A percentile compares a stretch with the other conserved stretches of the same genome.
Conservation (phyloP, 495 filamentous ascomycete genomes). For the Immersiella caudata region DNA sequence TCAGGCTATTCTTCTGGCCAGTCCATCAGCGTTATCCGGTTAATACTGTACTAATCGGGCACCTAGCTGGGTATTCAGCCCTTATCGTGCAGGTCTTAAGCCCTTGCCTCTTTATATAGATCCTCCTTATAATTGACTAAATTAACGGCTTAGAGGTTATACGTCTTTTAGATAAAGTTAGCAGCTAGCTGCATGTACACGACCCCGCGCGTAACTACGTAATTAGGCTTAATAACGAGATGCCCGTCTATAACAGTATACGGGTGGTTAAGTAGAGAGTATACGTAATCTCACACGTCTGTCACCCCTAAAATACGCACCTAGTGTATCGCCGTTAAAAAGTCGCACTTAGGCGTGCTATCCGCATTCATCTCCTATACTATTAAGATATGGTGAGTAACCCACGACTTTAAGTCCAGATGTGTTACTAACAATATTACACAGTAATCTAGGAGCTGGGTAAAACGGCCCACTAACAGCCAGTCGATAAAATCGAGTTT, state of each 20-base stretch:
- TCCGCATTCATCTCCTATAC: slow-evolving; percentile 22
- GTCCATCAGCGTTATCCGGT: slow-evolving; percentile 24
- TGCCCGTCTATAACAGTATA: slow-evolving; percentile 14
- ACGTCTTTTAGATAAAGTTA: slow-evolving; percentile 21
- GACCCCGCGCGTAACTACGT: slow-evolving; percentile 25
- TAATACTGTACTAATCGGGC: slow-evolving; percentile 28
- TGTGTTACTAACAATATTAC: slow-evolving; percentile 25
- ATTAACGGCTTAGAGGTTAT: slow-evolving; percentile 17
- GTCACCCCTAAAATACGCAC: slow-evolving; percentile 26
- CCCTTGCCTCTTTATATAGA: slow-evolving; percentile 3
- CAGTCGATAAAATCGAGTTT: slow-evolving; percentile 23
- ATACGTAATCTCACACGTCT: slow-evolving; percentile 24
- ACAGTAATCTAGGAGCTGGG: slow-evolving; percentile 21
- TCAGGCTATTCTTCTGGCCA: slow-evolving; percentile 8
- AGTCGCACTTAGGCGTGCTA: slow-evolving; percentile 26
- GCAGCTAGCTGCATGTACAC: slow-evolving; percentile 26
- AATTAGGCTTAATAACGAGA: slow-evolving; percentile 24
- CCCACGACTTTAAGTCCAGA: slow-evolving; percentile 22
- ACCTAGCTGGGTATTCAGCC: slow-evolving; percentile 26
- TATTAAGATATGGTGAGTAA: slow-evolving; percentile 25
- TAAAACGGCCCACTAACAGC: slow-evolving; percentile 23
- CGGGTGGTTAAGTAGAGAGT: slow-evolving; percentile 23
- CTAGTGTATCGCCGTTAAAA: slow-evolving; percentile 28
- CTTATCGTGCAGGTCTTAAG: slow-evolving; percentile 19
- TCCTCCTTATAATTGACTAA: slow-evolving; percentile 26